phyloP scores from a whole-genome alignment of 768 basidiomycete genomes.

The Termitomyces sp. region DNA sequence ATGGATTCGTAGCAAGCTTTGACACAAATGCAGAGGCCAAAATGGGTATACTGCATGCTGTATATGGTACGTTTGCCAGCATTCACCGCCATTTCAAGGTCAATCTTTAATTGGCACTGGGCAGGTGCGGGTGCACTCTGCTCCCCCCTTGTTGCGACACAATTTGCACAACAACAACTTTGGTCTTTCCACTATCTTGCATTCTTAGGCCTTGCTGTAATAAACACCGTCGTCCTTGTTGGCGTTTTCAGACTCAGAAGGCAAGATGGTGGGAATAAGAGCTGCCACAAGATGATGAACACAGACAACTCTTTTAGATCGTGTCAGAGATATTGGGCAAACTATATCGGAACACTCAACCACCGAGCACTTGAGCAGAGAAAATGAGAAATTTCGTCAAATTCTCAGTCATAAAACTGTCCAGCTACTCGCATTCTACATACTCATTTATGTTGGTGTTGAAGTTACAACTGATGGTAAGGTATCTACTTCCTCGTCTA shows the following conservation, averaged over 20 bases:
- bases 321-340: slow-evolving; percentile 44
- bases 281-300: neutral
- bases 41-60: slow-evolving; percentile 66
- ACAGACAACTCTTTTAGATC: slow-evolving; percentile 30
- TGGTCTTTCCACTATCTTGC: slow-evolving; percentile 81
- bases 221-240: slow-evolving; percentile 48
- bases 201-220: slow-evolving; percentile 61
- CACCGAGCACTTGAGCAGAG: slow-evolving; percentile 12
- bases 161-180: slow-evolving; percentile 57
- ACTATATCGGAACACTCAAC: slow-evolving; percentile 24
- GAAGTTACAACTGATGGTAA: slow-evolving; percentile 56
- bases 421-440: slow-evolving; percentile 59
- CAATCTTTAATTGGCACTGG: neutral
- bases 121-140: slow-evolving; percentile 61
- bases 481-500: neutral
- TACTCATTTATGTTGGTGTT: slow-evolving; percentile 64
- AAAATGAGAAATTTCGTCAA: slow-evolving; percentile 36
- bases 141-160: slow-evolving; percentile 75
- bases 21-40: slow-evolving; percentile 52
- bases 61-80: slow-evolving; percentile 42
- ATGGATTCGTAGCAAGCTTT: slow-evolving; percentile 61
- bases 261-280: slow-evolving; percentile 52
- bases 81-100: neutral
- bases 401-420: slow-evolving; percentile 50
- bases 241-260: slow-evolving; percentile 62